Conservation (phyloP, 2,329 filamentous ascomycete species). For the Aspergillus tanneri region DNA sequence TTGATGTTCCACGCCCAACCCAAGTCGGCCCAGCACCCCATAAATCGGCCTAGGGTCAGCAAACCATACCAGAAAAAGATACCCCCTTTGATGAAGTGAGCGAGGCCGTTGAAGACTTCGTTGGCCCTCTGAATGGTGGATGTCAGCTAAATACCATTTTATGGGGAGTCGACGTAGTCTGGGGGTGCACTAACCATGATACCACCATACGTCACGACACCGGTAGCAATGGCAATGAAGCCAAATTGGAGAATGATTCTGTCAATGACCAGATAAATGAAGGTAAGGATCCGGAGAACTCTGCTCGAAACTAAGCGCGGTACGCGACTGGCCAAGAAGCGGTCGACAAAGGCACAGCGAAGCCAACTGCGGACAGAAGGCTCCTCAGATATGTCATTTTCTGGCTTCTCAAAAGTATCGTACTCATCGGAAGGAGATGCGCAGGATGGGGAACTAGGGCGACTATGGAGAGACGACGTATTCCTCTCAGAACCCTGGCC, state of each 20-base stretch:
- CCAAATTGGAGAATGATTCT: slow-evolving; percentile 75
- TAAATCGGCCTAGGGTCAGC: slow-evolving; percentile 82
- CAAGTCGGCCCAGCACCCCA: slow-evolving; percentile 83
- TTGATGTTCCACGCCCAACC: slow-evolving; percentile 96
- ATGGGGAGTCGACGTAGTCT: neutral
- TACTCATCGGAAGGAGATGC: slow-evolving; percentile 50
- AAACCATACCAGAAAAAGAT: slow-evolving; percentile 94
- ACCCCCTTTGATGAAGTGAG: slow-evolving; percentile 91
- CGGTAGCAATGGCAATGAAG: slow-evolving; percentile 69
- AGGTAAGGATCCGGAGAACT: slow-evolving; percentile 57
- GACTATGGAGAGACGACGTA: slow-evolving; percentile 65
- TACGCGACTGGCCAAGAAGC: slow-evolving; percentile 55
- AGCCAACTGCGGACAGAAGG: slow-evolving; percentile 42
- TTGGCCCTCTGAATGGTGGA: slow-evolving; percentile 57
- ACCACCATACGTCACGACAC: slow-evolving; percentile 73
- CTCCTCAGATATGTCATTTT: slow-evolving; percentile 47
- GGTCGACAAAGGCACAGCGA: slow-evolving; percentile 47
- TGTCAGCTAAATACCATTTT: slow-evolving; percentile 10
- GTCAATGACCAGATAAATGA: slow-evolving; percentile 69
- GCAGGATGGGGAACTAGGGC: slow-evolving; percentile 61
- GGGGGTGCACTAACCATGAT: slow-evolving; percentile 68
- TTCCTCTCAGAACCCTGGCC: slow-evolving; percentile 71
- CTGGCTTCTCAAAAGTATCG: slow-evolving; percentile 50
- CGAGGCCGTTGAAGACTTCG: slow-evolving; percentile 77
- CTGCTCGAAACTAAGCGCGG: slow-evolving; percentile 57